Base-by-base conservation (phyloP, 1,139 yeast species). In the Diutina catenulata region DNA sequence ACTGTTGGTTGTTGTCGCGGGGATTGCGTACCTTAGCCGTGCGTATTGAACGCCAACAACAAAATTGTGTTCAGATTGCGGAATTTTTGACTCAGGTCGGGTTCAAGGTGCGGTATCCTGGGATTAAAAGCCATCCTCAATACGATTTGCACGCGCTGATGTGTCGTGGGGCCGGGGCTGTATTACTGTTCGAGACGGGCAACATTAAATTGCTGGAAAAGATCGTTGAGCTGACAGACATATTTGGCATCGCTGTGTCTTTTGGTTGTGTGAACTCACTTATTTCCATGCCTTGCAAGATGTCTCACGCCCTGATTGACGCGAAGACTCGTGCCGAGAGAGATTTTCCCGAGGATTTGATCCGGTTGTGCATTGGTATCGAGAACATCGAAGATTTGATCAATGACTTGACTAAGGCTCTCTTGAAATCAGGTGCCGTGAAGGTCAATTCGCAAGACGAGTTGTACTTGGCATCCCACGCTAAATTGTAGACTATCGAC, bases 291-390 rank as follows among this genome's bases (percentile, higher is more conserved):
- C 96, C 96, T 10, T 84, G 95, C 58, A 76, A 76, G 57, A 87
- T 87, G 96, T 83, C 95, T 2, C 96, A 87, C 54, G 96, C 96
- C n/a, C 80, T 95, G 5, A 87, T 88, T 46, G 95, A 86, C 51
- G 80, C 87, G 28, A 76, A 82, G 51, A 79, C 87, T 7, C 73
- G 95, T 55, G 78, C 79, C 42, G 94, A 82, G 57, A 73, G 96
- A 53, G 86, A 79, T 29, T 78, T 87, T 60, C 95, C 96, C 2
- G 95, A 87, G 57, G 96, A 88, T 56, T 66, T 87, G 51, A 77
- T 87, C 49, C 70, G 96, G 49, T 69, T 87, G 42, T 87, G 95
- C 56, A 79, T 87, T 39, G 96, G 96, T 41, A 87, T 82, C 44
- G 94, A 82, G 53, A 74, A 76, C 51, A 59, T 69, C 28, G 75